Percentiles rank a stretch among this genome's conserved stretches.
Conservation (phyloP, 2,329 filamentous ascomycete species). For the Alternaria sp. region DNA sequence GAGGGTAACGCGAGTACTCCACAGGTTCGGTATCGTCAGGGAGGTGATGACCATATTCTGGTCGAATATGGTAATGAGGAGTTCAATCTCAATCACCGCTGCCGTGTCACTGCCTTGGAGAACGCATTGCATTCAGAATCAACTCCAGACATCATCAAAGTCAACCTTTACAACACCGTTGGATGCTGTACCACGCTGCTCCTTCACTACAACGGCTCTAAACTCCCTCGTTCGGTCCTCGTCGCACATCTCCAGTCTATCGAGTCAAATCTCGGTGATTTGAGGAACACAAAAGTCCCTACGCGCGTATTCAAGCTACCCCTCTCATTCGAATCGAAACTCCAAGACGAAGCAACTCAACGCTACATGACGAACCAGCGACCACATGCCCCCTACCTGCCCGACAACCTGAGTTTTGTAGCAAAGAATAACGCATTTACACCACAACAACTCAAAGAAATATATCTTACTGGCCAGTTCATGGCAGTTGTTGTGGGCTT, state of each 20-base stretch:
- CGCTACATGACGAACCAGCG: conserved; percentile 71
- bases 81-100: conserved; percentile 66
- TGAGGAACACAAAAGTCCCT: conserved; percentile 53
- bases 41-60: conserved; percentile 60
- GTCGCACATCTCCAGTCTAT: conserved; percentile 51
- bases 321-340: conserved; percentile 54
- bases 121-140: conserved; percentile 56
- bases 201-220: conserved; percentile 53
- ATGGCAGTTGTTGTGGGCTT: conserved; percentile 65
- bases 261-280: conserved; percentile 55
- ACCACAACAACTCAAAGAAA: conserved; percentile 59
- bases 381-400: conserved; percentile 68
- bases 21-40: conserved; percentile 41
- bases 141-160: conserved; percentile 49
- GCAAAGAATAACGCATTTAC: conserved; percentile 65
- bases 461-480: conserved; percentile 61
- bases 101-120: conserved; percentile 64
- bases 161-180: conserved; percentile 60
- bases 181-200: conserved; percentile 60
- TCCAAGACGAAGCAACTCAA: conserved; percentile 62
- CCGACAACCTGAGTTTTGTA: conserved; percentile 68
- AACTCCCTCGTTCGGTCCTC: conserved; percentile 48
- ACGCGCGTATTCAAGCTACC: conserved; percentile 56
- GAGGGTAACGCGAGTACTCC: conserved; percentile 30
- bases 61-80: conserved; percentile 66